Evolutionary conservation across 345 rosid species (phyloP), one percentile per base, ranked within the genome.

Genomic region (Mercurialis annua): DNA sequence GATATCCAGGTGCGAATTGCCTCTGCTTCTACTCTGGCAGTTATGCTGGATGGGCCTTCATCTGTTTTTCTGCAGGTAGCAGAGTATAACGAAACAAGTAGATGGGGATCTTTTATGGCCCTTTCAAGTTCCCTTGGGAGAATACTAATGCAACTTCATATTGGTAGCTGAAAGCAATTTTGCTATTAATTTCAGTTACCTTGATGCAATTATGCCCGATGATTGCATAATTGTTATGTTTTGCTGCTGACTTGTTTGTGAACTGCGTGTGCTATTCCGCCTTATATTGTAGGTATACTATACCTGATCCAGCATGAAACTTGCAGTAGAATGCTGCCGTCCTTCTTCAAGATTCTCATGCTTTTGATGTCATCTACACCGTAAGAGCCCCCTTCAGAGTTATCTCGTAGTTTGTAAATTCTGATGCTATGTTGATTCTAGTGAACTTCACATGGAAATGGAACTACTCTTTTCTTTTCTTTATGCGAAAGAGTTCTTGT

Each of bases 11-110:
- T 78, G 74, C 78, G 96, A 82, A 80, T 90, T 46, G 85, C 92
- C 59, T 82, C 94, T 72, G 92, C 94, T 38, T 81, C 96, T 70
- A 80, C 89, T 76, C 79, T 93, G 67, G 89, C 76, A 34, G 87
- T 75, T 73, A 87, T 93, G 96, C 78, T 90, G 79, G 92, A 86
- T 78, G 96, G 93, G 64, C 87, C 90, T 73, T 83, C 96, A 74
- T 80, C 90, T 65, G 81, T 88, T 70, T 87, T 89, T 79, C 78
- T 93, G 73, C 98, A 92, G 77, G 93, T 93, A 47, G 98, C 92
- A 36, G 98, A 90, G 79, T 88, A 84, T 79, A 93, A 83, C 75
- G 95, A 92, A 74, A 79, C 89, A 51, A 72, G 76, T 33, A 88
- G 84, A 77, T 76, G 71, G 64, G 92, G 90, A 73, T 88, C 96